These are phyloP conservation scores for Gliomastix tumulicola DNA, from an alignment of 2,329 filamentous ascomycete species.

Conservation along the genomic window DNA sequence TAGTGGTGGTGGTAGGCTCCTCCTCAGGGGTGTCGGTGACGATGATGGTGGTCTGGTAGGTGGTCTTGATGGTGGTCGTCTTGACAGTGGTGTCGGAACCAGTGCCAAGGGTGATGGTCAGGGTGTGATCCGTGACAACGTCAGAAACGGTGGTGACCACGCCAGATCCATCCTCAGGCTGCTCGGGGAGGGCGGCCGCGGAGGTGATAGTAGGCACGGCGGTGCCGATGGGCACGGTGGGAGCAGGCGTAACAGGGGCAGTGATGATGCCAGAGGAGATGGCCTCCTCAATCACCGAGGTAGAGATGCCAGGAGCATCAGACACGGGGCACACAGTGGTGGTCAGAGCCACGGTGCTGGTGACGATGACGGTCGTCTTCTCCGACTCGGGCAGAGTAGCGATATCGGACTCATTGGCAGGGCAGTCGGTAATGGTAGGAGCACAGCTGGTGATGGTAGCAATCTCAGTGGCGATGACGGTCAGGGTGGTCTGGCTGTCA, in stretches of 20 bases:
- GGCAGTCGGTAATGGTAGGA: slow-evolving; percentile 51
- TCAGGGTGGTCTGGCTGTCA: slow-evolving; percentile 27
- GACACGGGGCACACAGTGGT: slow-evolving; percentile 38
- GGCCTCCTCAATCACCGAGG: slow-evolving; percentile 26
- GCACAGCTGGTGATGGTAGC: slow-evolving; percentile 53
- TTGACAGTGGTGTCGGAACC: slow-evolving; percentile 31
- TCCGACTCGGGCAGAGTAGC: slow-evolving; percentile 25
- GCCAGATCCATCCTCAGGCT: neutral
- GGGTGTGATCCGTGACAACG: slow-evolving; percentile 20
- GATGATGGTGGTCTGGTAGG: slow-evolving; percentile 16
- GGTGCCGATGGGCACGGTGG: slow-evolving; percentile 3
- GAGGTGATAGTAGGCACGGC: slow-evolving; percentile 1
- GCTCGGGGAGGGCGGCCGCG: slow-evolving; percentile 1
- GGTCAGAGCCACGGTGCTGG: slow-evolving; percentile 29
- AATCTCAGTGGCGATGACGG: slow-evolving; percentile 47
- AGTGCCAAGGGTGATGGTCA: slow-evolving; percentile 25
- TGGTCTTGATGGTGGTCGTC: slow-evolving; percentile 35
- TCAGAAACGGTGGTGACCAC: slow-evolving; percentile 13
- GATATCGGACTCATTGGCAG: slow-evolving; percentile 22
- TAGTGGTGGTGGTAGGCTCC: slow-evolving; percentile 28
- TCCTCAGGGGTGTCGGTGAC: slow-evolving; percentile 10
- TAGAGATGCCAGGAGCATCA: slow-evolving; percentile 30
- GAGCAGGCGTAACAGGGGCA: neutral
- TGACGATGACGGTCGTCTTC: slow-evolving; percentile 23
- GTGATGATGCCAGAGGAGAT: slow-evolving; percentile 21